Conservation (phyloP, 805 yeast species). For the Monosporozyma yasuniensis region DNA sequence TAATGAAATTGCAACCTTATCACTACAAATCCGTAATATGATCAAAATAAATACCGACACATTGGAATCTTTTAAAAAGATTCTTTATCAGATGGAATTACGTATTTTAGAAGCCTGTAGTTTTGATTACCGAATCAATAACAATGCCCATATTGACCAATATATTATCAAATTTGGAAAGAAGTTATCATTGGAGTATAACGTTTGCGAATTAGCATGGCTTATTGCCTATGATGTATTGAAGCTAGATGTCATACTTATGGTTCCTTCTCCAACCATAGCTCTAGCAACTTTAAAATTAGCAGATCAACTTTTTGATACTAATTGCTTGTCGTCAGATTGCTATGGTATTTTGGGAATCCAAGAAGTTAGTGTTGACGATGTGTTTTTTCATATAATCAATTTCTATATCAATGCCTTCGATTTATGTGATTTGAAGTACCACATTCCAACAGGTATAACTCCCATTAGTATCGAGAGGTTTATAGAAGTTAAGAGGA, state of each 20-base stretch:
- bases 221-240: constrained; percentile 64
- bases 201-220: constrained; percentile 56
- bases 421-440: constrained; percentile 42
- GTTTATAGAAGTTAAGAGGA: constrained; percentile 38
- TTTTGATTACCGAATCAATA: constrained; percentile 67
- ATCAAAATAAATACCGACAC: constrained; percentile 23
- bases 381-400: constrained; percentile 48
- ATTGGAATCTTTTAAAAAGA: constrained; percentile 48
- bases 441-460: constrained; percentile 27
- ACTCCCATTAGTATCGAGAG: constrained; percentile 23
- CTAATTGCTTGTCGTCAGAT: constrained; percentile 14
- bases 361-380: constrained; percentile 30
- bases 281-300: constrained; percentile 61
- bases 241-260: constrained; percentile 57
- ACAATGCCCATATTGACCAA: constrained; percentile 46
- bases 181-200: constrained; percentile 37
- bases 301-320: constrained; percentile 41
- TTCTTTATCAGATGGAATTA: constrained; percentile 54
- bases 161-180: constrained; percentile 54
- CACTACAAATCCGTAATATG: constrained; percentile 29
- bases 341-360: constrained; percentile 23
- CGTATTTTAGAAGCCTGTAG: constrained; percentile 66
- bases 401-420: constrained; percentile 54
- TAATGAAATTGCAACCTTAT: constrained; percentile 44
- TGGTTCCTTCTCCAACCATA: constrained; percentile 65